Evolutionary conservation across 176 grass and related monocot genomes (phyloP).

Genomic region (Alloteropsis semialata): DNA sequence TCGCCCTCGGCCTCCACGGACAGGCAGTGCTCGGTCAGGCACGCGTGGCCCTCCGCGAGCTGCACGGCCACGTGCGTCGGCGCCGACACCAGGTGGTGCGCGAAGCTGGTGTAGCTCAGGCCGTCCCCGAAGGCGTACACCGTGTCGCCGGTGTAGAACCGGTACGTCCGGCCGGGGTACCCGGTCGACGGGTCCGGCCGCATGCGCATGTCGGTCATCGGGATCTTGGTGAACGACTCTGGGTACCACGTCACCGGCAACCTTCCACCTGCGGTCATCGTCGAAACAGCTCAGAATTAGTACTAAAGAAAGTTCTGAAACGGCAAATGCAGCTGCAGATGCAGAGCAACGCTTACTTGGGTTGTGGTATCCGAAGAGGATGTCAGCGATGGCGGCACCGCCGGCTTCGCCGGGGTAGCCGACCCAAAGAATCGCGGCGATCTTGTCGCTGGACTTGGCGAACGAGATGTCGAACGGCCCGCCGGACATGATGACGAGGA

Average conservation of each 20-base stretch:
- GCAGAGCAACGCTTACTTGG: constrained; percentile 42
- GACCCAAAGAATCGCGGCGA: constrained; percentile 78
- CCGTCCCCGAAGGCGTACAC: constrained; percentile 88
- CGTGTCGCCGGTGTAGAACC: constrained; percentile 84
- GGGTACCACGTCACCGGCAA: constrained; percentile 97
- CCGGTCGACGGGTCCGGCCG: constrained; percentile 54
- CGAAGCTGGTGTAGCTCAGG: constrained; percentile 77
- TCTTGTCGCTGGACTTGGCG: constrained; percentile 53
- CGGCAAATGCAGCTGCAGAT: neutral
- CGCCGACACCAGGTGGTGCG: constrained; percentile 51
- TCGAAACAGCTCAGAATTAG: neutral
- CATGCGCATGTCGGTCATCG: constrained; percentile 93
- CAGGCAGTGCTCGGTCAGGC: constrained; percentile 48
- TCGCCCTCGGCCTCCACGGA: constrained; percentile 54
- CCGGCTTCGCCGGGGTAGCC: constrained; percentile 92
- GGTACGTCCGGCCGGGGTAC: constrained; percentile 85
- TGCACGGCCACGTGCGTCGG: constrained; percentile 53
- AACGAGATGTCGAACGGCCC: constrained; percentile 74
- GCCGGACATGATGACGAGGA: constrained; percentile 96
- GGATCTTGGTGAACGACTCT: constrained; percentile 50
- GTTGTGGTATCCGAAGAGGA: constrained; percentile 78
- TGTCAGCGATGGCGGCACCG: constrained; percentile 73
- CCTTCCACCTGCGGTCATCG: constrained; percentile 53
- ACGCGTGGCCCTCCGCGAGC: constrained; percentile 68
- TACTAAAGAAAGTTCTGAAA: neutral